A percentile compares a stretch with the other conserved stretches of the same genome.
phyloP scores from a whole-genome alignment of 1,284 basidiomycete species.

The Pseudozyma thailandica region DNA sequence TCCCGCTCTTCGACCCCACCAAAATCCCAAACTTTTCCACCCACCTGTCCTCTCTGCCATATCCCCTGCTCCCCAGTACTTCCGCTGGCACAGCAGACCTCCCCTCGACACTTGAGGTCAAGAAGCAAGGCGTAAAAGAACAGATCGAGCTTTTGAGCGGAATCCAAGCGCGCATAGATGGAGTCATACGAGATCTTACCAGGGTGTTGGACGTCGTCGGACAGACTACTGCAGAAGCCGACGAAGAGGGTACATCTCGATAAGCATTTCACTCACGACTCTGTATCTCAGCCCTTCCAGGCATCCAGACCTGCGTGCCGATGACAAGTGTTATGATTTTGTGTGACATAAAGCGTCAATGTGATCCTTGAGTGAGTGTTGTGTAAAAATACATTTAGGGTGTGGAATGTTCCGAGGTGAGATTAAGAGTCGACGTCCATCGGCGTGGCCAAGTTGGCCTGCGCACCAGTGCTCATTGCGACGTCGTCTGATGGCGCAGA shows the following conservation, averaged over 20 bases:
- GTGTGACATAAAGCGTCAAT: no score
- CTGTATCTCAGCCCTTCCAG: not conserved
- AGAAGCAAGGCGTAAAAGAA: conserved; percentile 5
- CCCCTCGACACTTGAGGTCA: not conserved
- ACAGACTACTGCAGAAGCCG: not conserved
- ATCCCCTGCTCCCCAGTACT: conserved; percentile 16
- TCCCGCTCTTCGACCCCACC: conserved; percentile 54
- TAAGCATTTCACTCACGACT: no score
- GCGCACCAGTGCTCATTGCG: no score
- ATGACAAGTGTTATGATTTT: not conserved
- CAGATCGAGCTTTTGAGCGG: conserved; percentile 16
- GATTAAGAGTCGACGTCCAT: conserved; percentile 33
- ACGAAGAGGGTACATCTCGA: not conserved
- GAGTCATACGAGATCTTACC: conserved; percentile 21
- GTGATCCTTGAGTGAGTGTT: not conserved
- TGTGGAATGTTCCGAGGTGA: no score
- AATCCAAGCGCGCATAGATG: conserved; percentile 26
- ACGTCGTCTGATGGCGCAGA: no score
- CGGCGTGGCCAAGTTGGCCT: conserved; percentile 3
- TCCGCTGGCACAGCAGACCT: not conserved
- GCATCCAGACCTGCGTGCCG: not conserved
- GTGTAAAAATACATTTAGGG: not conserved
- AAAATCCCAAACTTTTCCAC: conserved; percentile 53
- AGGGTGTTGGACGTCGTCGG: conserved; percentile 11
- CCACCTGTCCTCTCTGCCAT: conserved; percentile 50